Evolutionary conservation across 495 filamentous ascomycete genomes (phyloP).

Genomic region (Penicillium verhagenii): DNA sequence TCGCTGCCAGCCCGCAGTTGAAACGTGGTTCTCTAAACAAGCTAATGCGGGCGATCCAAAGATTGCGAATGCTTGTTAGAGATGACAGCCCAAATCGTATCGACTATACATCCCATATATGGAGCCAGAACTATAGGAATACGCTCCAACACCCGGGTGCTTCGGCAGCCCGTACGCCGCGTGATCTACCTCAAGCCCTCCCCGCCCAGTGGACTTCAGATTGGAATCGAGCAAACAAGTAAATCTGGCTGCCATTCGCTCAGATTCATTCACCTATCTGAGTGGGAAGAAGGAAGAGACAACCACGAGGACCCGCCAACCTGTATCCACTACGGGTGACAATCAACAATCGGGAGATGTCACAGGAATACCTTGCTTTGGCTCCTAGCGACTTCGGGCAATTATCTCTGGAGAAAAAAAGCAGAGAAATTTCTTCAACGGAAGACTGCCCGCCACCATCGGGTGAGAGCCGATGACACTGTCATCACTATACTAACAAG

Average conservation of each 20-base stretch:
- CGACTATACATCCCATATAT: no score
- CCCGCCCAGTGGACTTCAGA: constrained; percentile 1
- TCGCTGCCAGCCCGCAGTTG: no score
- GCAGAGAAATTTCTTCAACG: constrained; percentile 6
- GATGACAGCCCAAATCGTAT: no score
- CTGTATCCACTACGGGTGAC: constrained; percentile 34
- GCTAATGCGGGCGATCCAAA: no score
- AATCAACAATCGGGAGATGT: constrained; percentile 27
- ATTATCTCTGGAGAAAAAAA: constrained; percentile 7
- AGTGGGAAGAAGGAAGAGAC: constrained; percentile 20
- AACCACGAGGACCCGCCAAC: constrained; percentile 32
- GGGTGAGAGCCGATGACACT: constrained; percentile 12
- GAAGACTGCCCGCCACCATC: constrained; percentile 1
- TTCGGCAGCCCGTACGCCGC: no score
- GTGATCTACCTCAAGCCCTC: constrained; percentile 4
- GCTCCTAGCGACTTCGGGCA: constrained; percentile 27
- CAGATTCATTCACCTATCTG: constrained; percentile 4
- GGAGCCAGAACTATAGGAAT: no score
- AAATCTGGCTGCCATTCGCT: neutral
- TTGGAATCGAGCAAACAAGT: neutral
- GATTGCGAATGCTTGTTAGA: no score
- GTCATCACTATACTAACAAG: constrained; percentile 7
- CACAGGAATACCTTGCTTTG: constrained; percentile 26
- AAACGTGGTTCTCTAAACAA: no score
- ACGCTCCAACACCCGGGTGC: no score